phyloP scores from a whole-genome alignment of 345 rosid genomes.

The Eucalyptus albens region DNA sequence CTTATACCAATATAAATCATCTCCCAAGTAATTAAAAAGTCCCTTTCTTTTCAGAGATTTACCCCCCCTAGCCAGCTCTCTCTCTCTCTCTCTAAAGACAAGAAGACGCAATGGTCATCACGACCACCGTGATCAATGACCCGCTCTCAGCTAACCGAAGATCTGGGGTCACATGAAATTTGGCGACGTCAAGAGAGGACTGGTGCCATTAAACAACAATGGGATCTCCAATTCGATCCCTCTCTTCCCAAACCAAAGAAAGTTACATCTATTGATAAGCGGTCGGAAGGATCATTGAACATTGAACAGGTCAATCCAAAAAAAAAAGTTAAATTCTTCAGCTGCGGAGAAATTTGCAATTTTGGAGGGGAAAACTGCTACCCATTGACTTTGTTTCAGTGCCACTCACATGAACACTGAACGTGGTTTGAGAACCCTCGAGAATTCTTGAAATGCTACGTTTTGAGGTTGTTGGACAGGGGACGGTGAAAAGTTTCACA shows the following conservation, averaged over 20 bases:
- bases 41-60: not conserved
- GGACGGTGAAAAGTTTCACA: not conserved
- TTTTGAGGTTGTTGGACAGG: not conserved
- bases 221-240: not conserved
- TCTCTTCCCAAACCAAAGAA: not conserved
- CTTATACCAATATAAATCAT: not conserved
- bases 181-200: not conserved
- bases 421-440: not conserved
- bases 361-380: not conserved
- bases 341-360: not conserved
- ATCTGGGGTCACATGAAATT: not conserved
- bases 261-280: not conserved
- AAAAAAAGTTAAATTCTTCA: not conserved
- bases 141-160: not conserved
- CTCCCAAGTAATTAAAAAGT: not conserved
- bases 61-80: not conserved
- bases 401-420: not conserved
- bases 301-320: not conserved
- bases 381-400: not conserved
- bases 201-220: not conserved
- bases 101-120: not conserved
- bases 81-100: not conserved
- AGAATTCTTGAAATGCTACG: not conserved
- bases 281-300: not conserved
- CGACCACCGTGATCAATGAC: not conserved